Base-by-base conservation (phyloP, 2,329 filamentous ascomycete genomes). In the Stachybotrys chartarum region DNA sequence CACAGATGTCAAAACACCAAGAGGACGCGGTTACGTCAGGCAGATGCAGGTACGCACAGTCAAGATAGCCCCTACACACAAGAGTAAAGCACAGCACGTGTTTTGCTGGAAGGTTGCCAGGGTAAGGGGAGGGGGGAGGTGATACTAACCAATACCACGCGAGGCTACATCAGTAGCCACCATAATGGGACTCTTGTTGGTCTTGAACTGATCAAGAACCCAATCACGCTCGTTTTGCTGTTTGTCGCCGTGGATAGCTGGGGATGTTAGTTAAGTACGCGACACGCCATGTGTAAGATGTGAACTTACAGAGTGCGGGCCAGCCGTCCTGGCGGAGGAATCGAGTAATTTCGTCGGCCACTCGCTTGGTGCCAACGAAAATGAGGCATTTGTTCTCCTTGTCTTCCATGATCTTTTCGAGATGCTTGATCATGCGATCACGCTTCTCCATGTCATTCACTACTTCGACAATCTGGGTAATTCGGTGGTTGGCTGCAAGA, bases 91-190 rank as follows among this genome's bases (percentile, higher is more conserved):
- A 91, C 85, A 83, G 80, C 79, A 82, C 75, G 64, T 68, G 64
- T 61, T 68, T 76, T 79, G 78, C 82, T 81, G 79, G 78, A 79
- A 77, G n/a, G 76, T 79, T 79, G 80, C 76, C 73, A 71, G 66
- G 66, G 35, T 10, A 42, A 61, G 35, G 73, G 70, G 77, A 75
- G 73, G 77, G 78, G 77, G 53, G 57, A 49, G 30, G 57, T 81
- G 79, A 84, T 88, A 93, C 91, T 96, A 95, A 97, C 94, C 94
- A 79, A 99, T 97, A 91, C 94, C 94, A 92, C 94, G 94, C 72
- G 94, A 97, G 78, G 94, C 94, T 78, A 99, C 94, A 72, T 97
- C 94, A 64, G 94, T 99, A 78, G 94, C 94, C 79, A 99, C 94
- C 92, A 99, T 96, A 85, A 99, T 96, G 72, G 94, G 94, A 79